A percentile compares a stretch with the other conserved stretches of the same genome.
Conservation (phyloP, 2,329 filamentous ascomycete species). For the Xylaria multiplex region DNA sequence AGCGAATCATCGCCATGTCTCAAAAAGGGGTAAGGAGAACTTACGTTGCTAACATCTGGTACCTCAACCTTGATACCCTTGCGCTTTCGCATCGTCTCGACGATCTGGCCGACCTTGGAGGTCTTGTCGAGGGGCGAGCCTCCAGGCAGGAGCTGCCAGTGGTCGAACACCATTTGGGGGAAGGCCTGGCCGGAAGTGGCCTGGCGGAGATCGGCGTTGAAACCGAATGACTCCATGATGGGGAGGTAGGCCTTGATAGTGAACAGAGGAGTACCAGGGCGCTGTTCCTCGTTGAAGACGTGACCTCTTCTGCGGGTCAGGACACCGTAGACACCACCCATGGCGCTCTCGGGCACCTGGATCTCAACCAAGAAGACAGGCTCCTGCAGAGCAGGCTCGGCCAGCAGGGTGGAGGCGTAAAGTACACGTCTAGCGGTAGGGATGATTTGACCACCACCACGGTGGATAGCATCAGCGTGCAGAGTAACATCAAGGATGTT, state of each 20-base stretch:
- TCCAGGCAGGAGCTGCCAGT: slow-evolving; percentile 97
- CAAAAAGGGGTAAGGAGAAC: slow-evolving; percentile 53
- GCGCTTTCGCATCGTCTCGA: slow-evolving; percentile 93
- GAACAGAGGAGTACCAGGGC: slow-evolving; percentile 98
- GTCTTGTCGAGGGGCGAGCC: slow-evolving; percentile 87
- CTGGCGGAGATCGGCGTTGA: slow-evolving; percentile 95
- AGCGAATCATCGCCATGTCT: slow-evolving; percentile 42
- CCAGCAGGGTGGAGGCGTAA: slow-evolving; percentile 90
- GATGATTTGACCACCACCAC: slow-evolving; percentile 99
- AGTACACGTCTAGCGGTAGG: slow-evolving; percentile 97
- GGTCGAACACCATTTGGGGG: slow-evolving; percentile 98
- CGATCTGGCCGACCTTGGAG: slow-evolving; percentile 83
- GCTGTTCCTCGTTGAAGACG: slow-evolving; percentile 98
- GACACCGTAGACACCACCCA: slow-evolving; percentile 99
- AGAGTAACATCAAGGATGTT: slow-evolving; percentile 99
- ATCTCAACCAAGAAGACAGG: slow-evolving; percentile 99
- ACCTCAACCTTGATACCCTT: slow-evolving; percentile 99
- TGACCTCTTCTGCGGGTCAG: slow-evolving; percentile 97
- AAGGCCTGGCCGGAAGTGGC: slow-evolving; percentile 97
- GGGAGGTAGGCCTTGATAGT: slow-evolving; percentile 98
- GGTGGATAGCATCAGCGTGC: slow-evolving; percentile 99
- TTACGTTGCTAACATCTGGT: slow-evolving; percentile 94
- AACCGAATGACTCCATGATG: slow-evolving; percentile 98
- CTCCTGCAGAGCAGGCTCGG: slow-evolving; percentile 91
- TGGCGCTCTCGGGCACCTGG: slow-evolving; percentile 96